Conservation (phyloP, 148 eudicot species). For the Rhododendron griersonianum region DNA sequence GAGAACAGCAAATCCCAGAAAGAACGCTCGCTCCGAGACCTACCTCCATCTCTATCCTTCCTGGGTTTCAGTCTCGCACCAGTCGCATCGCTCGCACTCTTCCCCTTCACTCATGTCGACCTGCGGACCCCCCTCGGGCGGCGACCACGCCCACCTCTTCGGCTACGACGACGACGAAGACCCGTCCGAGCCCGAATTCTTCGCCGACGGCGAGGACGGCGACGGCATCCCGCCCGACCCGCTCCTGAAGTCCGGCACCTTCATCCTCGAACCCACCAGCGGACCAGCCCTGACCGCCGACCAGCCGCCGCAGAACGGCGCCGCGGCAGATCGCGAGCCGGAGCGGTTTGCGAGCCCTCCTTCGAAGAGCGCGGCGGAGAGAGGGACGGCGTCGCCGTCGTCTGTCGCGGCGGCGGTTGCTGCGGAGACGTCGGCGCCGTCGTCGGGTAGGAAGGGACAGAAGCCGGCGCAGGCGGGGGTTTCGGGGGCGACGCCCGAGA, state of each 20-base stretch:
- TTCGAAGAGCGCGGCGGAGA: not conserved
- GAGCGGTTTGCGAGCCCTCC: not conserved
- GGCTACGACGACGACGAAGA: not conserved
- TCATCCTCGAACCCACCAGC: not conserved
- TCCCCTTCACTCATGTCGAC: not conserved
- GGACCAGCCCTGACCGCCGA: not conserved
- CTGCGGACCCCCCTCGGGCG: not conserved
- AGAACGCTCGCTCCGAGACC: not conserved
- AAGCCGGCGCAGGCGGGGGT: not conserved
- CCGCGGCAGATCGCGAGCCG: not conserved
- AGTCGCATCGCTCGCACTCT: not conserved
- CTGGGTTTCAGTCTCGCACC: not conserved
- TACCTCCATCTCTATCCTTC: not conserved
- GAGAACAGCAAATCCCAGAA: not conserved
- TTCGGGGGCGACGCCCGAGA: not conserved
- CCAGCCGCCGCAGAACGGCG: not conserved
- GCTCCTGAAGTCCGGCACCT: not conserved
- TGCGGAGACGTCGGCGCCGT: not conserved
- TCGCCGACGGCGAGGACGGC: not conserved
- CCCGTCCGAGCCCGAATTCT: not conserved
- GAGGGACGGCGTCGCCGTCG: not conserved
- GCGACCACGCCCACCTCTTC: not conserved
- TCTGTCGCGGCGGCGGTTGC: not conserved
- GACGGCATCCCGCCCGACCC: conserved; percentile 4
- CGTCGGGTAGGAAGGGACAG: not conserved